Percentiles rank a stretch among this genome's conserved stretches.
Evolutionary conservation across 176 grass and related monocot genomes (phyloP).

Genomic region (Lolium multiflorum): DNA sequence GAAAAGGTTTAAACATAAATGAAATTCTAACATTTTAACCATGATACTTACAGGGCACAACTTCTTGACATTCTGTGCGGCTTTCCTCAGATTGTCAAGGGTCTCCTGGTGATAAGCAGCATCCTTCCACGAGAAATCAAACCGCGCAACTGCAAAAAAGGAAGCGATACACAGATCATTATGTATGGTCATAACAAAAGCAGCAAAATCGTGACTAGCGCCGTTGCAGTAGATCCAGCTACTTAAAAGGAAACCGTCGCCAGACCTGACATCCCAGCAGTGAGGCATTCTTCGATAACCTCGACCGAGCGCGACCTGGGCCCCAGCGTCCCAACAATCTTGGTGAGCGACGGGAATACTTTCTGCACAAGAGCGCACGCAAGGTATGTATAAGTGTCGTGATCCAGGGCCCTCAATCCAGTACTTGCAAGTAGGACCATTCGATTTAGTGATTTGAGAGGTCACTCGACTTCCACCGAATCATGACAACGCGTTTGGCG

Average conservation of each 20-base stretch:
- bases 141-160: slow-evolving; percentile 78
- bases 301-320: slow-evolving; percentile 78
- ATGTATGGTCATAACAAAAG: background rate
- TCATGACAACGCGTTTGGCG: background rate
- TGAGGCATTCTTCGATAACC: slow-evolving; percentile 85
- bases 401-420: no score
- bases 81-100: slow-evolving; percentile 84
- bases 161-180: slow-evolving; percentile 22
- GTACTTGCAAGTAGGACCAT: background rate
- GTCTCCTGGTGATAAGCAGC: slow-evolving; percentile 91
- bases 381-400: background rate
- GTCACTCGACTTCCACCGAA: background rate
- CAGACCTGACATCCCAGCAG: slow-evolving; percentile 95
- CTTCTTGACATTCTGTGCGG: slow-evolving; percentile 81
- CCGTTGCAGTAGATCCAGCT: background rate
- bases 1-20: background rate
- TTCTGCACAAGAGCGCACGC: slow-evolving; percentile 52
- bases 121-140: slow-evolving; percentile 91
- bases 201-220: background rate
- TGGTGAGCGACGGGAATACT: slow-evolving; percentile 87
- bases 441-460: background rate
- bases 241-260: background rate
- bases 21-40: slow-evolving; percentile 17
- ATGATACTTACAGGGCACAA: slow-evolving; percentile 96
- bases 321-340: slow-evolving; percentile 93